phyloP scores from a whole-genome alignment of 2,329 filamentous ascomycete species.

The Macrophomina tecta region DNA sequence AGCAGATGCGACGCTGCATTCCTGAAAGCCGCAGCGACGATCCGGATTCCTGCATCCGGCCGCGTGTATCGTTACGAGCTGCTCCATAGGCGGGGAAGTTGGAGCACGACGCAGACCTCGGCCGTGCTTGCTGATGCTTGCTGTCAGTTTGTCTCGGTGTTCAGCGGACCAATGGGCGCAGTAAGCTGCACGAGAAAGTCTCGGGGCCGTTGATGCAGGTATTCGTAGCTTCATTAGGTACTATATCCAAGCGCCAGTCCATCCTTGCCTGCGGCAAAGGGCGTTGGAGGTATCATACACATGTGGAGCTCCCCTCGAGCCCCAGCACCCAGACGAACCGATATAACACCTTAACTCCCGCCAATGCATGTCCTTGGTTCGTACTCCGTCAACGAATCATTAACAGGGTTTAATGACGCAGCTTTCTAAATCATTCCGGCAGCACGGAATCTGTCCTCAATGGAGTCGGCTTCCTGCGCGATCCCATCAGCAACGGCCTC shows the following conservation, averaged over 20 bases:
- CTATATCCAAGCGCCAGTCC: conserved; percentile 26
- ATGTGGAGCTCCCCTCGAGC: conserved; percentile 10
- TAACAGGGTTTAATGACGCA: not conserved
- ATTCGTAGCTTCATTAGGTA: conserved; percentile 27
- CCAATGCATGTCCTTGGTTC: conserved; percentile 6
- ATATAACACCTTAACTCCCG: conserved; percentile 24
- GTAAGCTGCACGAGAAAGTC: conserved; percentile 21
- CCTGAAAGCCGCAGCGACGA: not conserved
- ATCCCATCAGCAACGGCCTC: conserved; percentile 13
- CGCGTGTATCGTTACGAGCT: not conserved
- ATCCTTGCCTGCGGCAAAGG: conserved; percentile 29
- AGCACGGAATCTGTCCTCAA: conserved; percentile 20
- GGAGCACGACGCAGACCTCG: not conserved
- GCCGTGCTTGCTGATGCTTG: not conserved
- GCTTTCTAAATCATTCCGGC: conserved; percentile 18
- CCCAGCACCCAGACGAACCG: conserved; percentile 14
- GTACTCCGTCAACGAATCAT: conserved; percentile 7
- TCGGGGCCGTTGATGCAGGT: conserved; percentile 20
- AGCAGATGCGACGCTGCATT: conserved; percentile 3
- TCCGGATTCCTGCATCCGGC: not conserved
- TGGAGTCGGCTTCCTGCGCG: conserved; percentile 16
- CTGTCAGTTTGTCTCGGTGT: not conserved
- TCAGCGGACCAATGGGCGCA: conserved; percentile 19
- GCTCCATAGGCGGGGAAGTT: not conserved
- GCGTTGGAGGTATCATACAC: conserved; percentile 29